Evolutionary conservation across 2,329 filamentous ascomycete species (phyloP).

Genomic region (Trichoderma koningiopsis): DNA sequence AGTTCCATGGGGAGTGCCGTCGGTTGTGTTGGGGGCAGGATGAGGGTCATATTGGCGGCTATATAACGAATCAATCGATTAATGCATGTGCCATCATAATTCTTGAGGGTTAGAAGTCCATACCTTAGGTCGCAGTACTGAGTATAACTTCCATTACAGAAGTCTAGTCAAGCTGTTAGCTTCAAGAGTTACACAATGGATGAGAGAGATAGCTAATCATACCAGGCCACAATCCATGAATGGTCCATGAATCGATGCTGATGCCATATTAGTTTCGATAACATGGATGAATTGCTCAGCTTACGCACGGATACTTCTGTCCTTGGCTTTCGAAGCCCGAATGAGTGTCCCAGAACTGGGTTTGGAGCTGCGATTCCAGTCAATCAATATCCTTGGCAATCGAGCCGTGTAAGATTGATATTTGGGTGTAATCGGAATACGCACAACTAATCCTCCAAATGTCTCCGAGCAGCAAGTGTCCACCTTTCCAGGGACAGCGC

Average conservation of each 20-base stretch:
- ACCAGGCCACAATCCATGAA: constrained; percentile 62
- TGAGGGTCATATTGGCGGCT: constrained; percentile 64
- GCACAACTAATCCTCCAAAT: constrained; percentile 60
- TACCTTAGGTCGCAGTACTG: constrained; percentile 65
- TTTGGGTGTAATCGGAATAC: constrained; percentile 19
- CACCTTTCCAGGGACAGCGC: constrained; percentile 47
- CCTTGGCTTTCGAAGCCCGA: constrained; percentile 60
- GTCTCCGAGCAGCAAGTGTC: constrained; percentile 67
- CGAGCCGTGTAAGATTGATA: neutral
- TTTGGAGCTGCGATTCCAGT: constrained; percentile 46
- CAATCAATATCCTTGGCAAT: neutral
- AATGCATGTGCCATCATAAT: neutral
- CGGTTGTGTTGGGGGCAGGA: constrained; percentile 65
- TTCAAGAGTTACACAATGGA: neutral
- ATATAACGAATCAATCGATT: neutral
- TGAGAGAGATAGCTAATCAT: constrained; percentile 16
- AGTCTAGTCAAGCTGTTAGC: constrained; percentile 37
- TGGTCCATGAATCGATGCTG: constrained; percentile 59
- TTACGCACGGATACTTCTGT: constrained; percentile 54
- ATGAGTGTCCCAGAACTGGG: constrained; percentile 67
- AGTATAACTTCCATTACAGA: constrained; percentile 58
- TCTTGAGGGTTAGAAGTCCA: neutral
- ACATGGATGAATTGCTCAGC: too few relatives aligned
- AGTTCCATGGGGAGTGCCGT: constrained; percentile 53
- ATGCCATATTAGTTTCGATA: too few relatives aligned